Conservation (phyloP, 768 basidiomycete genomes). For the Xerocomellus chrysenteron region DNA sequence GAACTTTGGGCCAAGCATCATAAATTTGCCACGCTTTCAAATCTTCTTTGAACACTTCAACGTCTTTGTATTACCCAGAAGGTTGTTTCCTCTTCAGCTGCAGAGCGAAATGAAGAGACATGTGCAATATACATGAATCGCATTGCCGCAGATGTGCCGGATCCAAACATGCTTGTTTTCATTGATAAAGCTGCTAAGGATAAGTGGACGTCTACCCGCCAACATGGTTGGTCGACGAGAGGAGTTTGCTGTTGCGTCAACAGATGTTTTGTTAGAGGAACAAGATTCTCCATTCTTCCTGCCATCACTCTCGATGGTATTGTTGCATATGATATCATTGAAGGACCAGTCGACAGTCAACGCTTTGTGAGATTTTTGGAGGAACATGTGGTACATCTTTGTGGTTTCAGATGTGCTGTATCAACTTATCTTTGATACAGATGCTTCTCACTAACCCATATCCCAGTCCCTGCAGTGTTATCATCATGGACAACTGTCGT, state of each 20-base stretch:
- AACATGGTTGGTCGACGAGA: not conserved
- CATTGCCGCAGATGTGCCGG: conserved; percentile 6
- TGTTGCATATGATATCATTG: conserved; percentile 17
- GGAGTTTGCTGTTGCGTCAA: not conserved
- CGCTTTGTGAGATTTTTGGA: conserved; percentile 4
- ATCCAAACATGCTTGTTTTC: conserved; percentile 24
- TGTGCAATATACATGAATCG: conserved; percentile 6
- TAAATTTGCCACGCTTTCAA: not conserved
- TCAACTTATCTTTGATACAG: not conserved
- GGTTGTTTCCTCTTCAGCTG: conserved; percentile 8
- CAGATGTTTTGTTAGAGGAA: conserved; percentile 7
- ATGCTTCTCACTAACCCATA: conserved; percentile 5
- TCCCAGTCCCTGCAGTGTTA: not conserved
- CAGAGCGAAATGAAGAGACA: conserved; percentile 9
- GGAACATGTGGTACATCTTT: conserved; percentile 6
- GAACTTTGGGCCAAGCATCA: not conserved
- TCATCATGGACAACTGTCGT: conserved; percentile 28
- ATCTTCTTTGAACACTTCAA: not conserved
- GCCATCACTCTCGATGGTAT: conserved; percentile 21
- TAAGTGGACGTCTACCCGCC: not conserved
- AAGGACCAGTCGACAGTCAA: conserved; percentile 11
- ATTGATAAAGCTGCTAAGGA: no score
- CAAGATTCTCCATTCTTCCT: conserved; percentile 17
- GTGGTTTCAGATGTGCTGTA: not conserved
- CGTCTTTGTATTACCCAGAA: conserved; percentile 12